Conservation (phyloP, 306 rosid species). For the Acacia crassicarpa region DNA sequence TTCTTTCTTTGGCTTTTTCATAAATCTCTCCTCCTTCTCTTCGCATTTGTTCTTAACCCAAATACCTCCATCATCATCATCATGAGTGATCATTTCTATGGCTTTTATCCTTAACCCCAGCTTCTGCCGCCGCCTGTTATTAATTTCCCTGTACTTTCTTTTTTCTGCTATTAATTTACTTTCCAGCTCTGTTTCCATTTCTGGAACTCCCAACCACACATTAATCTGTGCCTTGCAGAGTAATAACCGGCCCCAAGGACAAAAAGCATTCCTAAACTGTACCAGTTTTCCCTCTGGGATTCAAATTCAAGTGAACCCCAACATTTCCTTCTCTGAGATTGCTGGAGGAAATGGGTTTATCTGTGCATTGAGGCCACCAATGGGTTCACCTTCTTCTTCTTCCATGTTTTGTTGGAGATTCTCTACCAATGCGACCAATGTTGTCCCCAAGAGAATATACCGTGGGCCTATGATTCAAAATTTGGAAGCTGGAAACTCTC, state of each 20-base stretch:
- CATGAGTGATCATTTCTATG: conserved; percentile 42
- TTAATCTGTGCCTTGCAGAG: conserved; percentile 63
- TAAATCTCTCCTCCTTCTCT: not conserved
- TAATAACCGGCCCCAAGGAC: conserved; percentile 11
- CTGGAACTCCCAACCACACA: conserved; percentile 50
- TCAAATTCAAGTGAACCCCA: conserved; percentile 27
- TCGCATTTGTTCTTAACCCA: not conserved
- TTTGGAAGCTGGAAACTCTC: conserved; percentile 58
- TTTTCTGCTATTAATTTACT: conserved; percentile 41
- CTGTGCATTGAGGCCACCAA: conserved; percentile 49
- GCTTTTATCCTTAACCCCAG: conserved; percentile 36
- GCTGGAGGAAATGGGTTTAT: conserved; percentile 74
- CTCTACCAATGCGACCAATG: conserved; percentile 44
- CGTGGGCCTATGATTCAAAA: conserved; percentile 38
- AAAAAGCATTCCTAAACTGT: conserved; percentile 52
- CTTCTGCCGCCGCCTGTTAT: not conserved
- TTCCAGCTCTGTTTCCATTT: conserved; percentile 62
- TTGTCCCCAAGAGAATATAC: conserved; percentile 45
- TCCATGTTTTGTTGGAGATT: conserved; percentile 81
- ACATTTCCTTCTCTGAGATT: conserved; percentile 45
- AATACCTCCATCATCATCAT: conserved; percentile 52
- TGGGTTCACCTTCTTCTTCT: conserved; percentile 22
- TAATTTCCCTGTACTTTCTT: conserved; percentile 24
- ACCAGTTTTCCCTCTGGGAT: conserved; percentile 49
- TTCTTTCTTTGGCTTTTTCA: not conserved